phyloP scores from a whole-genome alignment of 1,139 yeast genomes.

The Debaryomyces robertsiae region DNA sequence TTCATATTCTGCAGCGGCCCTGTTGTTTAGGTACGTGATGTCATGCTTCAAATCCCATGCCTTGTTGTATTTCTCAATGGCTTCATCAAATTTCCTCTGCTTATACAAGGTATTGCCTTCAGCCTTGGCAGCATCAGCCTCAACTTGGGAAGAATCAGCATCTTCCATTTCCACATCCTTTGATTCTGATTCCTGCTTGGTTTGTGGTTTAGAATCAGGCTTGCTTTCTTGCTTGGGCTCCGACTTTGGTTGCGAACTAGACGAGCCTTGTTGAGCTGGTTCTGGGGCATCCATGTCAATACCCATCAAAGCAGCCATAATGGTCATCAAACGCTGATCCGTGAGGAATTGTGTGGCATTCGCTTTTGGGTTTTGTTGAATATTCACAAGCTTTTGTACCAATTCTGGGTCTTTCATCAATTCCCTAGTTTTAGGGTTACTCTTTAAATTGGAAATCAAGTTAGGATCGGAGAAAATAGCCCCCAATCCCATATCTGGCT shows the following conservation, averaged over 20 bases:
- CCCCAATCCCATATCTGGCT: slow-evolving; percentile 77
- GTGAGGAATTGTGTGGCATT: slow-evolving; percentile 62
- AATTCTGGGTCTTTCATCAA: slow-evolving; percentile 86
- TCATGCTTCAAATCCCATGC: slow-evolving; percentile 87
- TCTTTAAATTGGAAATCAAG: slow-evolving; percentile 70
- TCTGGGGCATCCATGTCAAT: slow-evolving; percentile 64
- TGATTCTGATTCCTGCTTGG: slow-evolving; percentile 20
- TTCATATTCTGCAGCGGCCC: slow-evolving; percentile 97
- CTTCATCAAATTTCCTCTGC: slow-evolving; percentile 87
- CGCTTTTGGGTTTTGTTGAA: slow-evolving; percentile 76
- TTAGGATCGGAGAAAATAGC: slow-evolving; percentile 80
- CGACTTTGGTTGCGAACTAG: slow-evolving; percentile 13
- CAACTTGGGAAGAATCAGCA: slow-evolving; percentile 38
- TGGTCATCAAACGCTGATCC: slow-evolving; percentile 87
- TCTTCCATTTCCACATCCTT: slow-evolving; percentile 42
- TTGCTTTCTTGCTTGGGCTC: slow-evolving; percentile 31
- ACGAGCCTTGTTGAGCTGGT: slow-evolving; percentile 27
- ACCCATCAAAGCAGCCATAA: slow-evolving; percentile 86
- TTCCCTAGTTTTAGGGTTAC: slow-evolving; percentile 86
- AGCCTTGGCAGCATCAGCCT: slow-evolving; percentile 80
- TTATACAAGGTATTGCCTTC: slow-evolving; percentile 89
- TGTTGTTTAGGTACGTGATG: slow-evolving; percentile 90
- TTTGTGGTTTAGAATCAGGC: slow-evolving; percentile 21
- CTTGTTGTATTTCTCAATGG: slow-evolving; percentile 78
- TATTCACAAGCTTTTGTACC: slow-evolving; percentile 66